Conservation (phyloP, 2,329 filamentous ascomycete species). For the Phialophora expanda region DNA sequence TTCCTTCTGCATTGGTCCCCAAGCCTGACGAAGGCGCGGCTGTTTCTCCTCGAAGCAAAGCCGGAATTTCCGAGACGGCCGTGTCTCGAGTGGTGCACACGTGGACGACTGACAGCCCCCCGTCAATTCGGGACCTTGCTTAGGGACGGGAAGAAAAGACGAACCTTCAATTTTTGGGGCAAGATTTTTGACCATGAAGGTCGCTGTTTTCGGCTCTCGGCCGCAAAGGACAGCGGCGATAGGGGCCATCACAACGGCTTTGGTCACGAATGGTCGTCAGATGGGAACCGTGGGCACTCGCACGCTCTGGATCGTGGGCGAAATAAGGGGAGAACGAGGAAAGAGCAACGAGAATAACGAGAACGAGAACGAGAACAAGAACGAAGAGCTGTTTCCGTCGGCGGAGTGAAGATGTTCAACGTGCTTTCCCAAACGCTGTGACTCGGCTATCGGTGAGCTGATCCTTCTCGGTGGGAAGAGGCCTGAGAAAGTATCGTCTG, state of each 20-base stretch:
- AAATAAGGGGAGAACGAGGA: not conserved
- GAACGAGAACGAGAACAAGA: not conserved
- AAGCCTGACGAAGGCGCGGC: slow-evolving; percentile 22
- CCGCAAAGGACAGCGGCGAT: slow-evolving; percentile 32
- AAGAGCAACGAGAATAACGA: not conserved
- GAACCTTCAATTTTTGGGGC: slow-evolving; percentile 30
- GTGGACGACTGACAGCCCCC: slow-evolving; percentile 26
- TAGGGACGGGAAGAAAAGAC: not conserved
- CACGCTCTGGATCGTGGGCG: too few species aligned
- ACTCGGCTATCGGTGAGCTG: not conserved
- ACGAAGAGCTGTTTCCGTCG: not conserved
- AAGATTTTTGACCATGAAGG: slow-evolving; percentile 29
- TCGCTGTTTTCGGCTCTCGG: slow-evolving; percentile 18
- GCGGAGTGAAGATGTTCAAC: not conserved
- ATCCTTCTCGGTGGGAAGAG: not conserved
- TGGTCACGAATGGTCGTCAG: not conserved
- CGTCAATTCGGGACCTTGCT: not conserved
- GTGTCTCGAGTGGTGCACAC: slow-evolving; percentile 24
- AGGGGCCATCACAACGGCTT: slow-evolving; percentile 21
- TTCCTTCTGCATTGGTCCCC: slow-evolving; percentile 24
- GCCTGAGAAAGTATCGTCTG: not conserved
- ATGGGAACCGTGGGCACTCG: not conserved
- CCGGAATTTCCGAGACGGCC: slow-evolving; percentile 32
- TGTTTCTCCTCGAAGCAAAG: slow-evolving; percentile 29
- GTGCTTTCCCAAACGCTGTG: not conserved